phyloP scores from a whole-genome alignment of 495 filamentous ascomycete species.

The Chaetomium cochliodes region DNA sequence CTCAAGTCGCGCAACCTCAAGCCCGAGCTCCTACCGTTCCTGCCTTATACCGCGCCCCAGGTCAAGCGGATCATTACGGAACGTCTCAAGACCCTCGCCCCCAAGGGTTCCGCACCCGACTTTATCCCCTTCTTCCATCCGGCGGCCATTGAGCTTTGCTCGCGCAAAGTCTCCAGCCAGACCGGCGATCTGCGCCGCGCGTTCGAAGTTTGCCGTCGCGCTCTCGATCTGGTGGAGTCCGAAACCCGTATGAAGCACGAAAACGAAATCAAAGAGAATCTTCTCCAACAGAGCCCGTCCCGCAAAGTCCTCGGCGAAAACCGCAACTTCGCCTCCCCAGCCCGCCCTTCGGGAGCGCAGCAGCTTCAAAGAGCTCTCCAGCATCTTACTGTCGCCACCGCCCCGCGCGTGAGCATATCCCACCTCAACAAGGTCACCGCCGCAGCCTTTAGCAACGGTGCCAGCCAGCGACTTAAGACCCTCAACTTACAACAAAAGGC shows the following conservation, averaged over 20 bases:
- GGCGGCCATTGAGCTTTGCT: constrained; percentile 85
- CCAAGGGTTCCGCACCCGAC: constrained; percentile 47
- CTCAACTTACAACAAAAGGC: constrained; percentile 97
- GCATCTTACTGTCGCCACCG: constrained; percentile 65
- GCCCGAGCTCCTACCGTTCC: constrained; percentile 84
- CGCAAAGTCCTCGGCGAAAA: constrained; percentile 47
- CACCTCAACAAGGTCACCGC: constrained; percentile 90
- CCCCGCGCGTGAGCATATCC: constrained; percentile 82
- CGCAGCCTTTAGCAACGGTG: constrained; percentile 79
- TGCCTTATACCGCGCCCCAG: constrained; percentile 88
- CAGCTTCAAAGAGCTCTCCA: constrained; percentile 52
- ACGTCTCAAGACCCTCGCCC: constrained; percentile 73
- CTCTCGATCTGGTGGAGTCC: constrained; percentile 82
- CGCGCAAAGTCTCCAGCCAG: constrained; percentile 89
- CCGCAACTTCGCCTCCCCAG: constrained; percentile 42
- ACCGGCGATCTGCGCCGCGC: constrained; percentile 93
- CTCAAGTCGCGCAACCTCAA: constrained; percentile 89
- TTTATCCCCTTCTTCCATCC: constrained; percentile 89
- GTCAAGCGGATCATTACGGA: constrained; percentile 81
- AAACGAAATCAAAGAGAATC: constrained; percentile 50
- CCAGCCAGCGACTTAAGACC: constrained; percentile 73
- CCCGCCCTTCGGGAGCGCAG: constrained; percentile 37
- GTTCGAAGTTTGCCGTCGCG: constrained; percentile 87
- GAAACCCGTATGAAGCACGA: constrained; percentile 71
- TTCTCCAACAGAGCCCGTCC: constrained; percentile 48